Evolutionary conservation across 2,329 filamentous ascomycete species (phyloP).

Genomic region (Talaromyces verruculosus): DNA sequence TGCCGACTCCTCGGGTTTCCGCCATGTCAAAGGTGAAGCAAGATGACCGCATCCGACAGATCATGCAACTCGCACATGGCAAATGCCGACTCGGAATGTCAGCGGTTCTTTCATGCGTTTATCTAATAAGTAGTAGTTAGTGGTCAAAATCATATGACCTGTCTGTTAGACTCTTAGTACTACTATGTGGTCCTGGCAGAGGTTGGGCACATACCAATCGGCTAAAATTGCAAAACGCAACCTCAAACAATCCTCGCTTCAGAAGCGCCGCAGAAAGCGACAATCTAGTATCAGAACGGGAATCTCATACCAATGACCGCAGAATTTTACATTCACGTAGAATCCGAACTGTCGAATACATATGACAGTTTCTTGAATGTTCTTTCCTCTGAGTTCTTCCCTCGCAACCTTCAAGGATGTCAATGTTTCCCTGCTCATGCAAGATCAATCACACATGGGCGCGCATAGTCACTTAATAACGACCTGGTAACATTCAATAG

Average conservation of each 20-base stretch:
- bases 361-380: neutral
- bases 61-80: conserved; percentile 8
- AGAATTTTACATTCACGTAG: neutral
- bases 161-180: neutral
- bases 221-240: conserved; percentile 14
- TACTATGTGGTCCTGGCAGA: neutral
- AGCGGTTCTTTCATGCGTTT: neutral
- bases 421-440: conserved; percentile 6
- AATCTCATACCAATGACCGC: neutral
- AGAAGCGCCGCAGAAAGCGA: conserved; percentile 16
- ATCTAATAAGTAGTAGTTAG: neutral
- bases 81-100: conserved; percentile 1
- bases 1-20: neutral
- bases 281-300: neutral
- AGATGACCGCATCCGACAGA: neutral
- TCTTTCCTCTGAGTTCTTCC: neutral
- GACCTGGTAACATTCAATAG: neutral
- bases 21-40: neutral
- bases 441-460: conserved; percentile 10
- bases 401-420: neutral
- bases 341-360: too few relatives aligned
- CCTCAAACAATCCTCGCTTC: conserved; percentile 18
- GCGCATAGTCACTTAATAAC: conserved; percentile 2
- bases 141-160: neutral
- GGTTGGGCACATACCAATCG: conserved; percentile 9